Evolutionary conservation across 2,329 filamentous ascomycete species (phyloP), one percentile per base, ranked within the genome.

Genomic region (Aspergillus sp.): DNA sequence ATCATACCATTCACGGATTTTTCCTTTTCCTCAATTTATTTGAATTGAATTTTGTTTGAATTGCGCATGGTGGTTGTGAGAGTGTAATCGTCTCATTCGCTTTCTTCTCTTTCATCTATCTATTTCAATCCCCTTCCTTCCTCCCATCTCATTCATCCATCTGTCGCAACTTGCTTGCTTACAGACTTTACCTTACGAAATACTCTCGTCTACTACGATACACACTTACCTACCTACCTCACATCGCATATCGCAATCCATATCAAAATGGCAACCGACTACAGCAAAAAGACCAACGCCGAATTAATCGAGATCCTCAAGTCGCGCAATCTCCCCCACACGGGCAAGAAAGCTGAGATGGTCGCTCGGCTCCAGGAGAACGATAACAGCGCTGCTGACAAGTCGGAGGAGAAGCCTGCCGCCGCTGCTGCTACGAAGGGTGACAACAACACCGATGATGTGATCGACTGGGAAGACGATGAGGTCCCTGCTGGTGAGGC

Each of bases 271-370:
- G 66, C 76, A 42, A 71, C 75, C 60, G 79, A 82, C 62, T 82
- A 82, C 73, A 71, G 73, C 62, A 82, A 81, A 65, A 81, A 81
- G 70, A 82, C 80, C 54, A 80, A 81, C 57, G 79, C 77, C 17
- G 80, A 82, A 62, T 71, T 82, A 44, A 71, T 79, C 60, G 80
- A 82, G 63, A 79, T 82, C 39, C 77, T 82, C 61, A 82, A 82
- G 67, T 71, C 76, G 21, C 79, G 80, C 42, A 76, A 72, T n/a
- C 73, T 82, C 41, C 73, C 79, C 6, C 76, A 80, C 67, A 78
- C 77, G 2, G 80, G 80, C 59, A 82, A 82, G 65, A 82, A 82
- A 66, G 80, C 80, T 19, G 80, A 82, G 5, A 72, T 82, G 58
- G 73, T 82, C 47, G 77, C 79, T 50, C 78, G 80, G 58, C 71